These are phyloP conservation scores for Ophiostoma quercus DNA, from an alignment of 2,329 filamentous ascomycete genomes.

Conservation along the genomic window DNA sequence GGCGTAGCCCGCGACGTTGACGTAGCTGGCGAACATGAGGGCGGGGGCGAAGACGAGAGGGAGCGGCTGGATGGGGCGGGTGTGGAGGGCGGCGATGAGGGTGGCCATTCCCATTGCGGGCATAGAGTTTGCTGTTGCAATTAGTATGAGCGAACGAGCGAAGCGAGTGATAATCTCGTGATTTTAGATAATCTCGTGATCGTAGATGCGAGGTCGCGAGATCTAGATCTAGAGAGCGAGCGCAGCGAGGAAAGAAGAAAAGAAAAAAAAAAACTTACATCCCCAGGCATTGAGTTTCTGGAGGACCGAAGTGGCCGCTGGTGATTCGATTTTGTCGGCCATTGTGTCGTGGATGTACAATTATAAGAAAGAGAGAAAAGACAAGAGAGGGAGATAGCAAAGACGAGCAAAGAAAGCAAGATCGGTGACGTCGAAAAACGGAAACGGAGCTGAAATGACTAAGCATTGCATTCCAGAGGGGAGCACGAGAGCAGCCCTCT, in stretches of 20 bases:
- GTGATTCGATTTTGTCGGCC: neutral
- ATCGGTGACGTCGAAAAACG: slow-evolving; percentile 2
- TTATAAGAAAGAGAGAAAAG: no score
- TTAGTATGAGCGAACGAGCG: neutral
- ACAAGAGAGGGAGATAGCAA: no score
- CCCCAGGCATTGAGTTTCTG: slow-evolving; percentile 30
- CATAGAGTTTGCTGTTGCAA: slow-evolving; percentile 53
- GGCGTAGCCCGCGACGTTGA: slow-evolving; percentile 55
- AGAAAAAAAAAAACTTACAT: slow-evolving; percentile 26
- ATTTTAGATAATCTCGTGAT: no score
- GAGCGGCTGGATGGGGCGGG: slow-evolving; percentile 47
- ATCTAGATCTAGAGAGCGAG: no score
- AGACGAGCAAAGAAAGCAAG: no score
- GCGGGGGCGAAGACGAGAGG: slow-evolving; percentile 49
- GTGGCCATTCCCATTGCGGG: slow-evolving; percentile 53
- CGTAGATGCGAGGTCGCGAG: no score
- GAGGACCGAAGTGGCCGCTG: slow-evolving; percentile 21
- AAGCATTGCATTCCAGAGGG: neutral
- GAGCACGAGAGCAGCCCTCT: neutral
- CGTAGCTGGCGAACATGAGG: slow-evolving; percentile 53
- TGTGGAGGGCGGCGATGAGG: slow-evolving; percentile 52
- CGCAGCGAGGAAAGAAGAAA: neutral
- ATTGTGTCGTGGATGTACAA: neutral
- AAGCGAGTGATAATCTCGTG: no score
- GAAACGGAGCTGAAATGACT: neutral